Evolutionary conservation across 208 protist genomes (phyloP).

Genomic region (Balamuthia mandrillaris): DNA sequence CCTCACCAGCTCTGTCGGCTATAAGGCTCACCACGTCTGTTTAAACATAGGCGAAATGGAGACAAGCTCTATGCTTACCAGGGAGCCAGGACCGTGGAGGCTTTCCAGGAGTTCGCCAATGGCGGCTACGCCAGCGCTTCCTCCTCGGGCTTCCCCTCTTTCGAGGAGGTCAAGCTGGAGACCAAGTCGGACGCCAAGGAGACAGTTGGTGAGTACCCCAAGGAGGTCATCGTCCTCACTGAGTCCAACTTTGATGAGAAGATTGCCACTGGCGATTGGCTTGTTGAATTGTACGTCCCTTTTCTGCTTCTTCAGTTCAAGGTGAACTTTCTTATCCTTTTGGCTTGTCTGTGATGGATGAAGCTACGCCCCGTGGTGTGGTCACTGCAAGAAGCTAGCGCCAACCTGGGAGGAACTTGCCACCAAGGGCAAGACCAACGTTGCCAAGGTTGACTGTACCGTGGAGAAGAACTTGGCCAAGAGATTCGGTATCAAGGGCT

Average conservation of each 20-base stretch:
- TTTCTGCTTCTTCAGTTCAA: not conserved
- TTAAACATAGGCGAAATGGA: too few species aligned
- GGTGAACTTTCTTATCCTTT: not conserved
- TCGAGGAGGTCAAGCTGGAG: too few species aligned
- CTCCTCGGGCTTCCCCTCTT: too few species aligned
- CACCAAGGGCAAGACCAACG: not conserved
- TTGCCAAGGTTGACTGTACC: conserved; percentile 15
- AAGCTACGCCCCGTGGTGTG: not conserved
- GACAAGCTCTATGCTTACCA: conserved; percentile 44
- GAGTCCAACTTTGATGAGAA: not conserved
- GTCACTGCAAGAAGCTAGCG: conserved; percentile 23
- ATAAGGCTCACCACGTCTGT: too few species aligned
- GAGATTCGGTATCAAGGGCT: not conserved
- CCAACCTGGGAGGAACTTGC: conserved; percentile 26
- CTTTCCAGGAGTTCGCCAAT: conserved; percentile 31
- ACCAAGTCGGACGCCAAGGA: too few species aligned
- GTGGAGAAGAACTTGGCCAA: not conserved
- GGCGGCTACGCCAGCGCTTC: too few species aligned
- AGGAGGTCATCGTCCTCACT: not conserved
- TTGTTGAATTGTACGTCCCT: not conserved
- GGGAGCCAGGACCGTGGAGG: conserved; percentile 46
- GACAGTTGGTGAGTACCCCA: not conserved
- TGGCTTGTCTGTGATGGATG: not conserved
- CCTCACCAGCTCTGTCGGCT: not conserved
- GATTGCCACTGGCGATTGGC: not conserved